phyloP scores from a whole-genome alignment of 1,139 yeast genomes.

The Magnusiomyces suaveolens region DNA sequence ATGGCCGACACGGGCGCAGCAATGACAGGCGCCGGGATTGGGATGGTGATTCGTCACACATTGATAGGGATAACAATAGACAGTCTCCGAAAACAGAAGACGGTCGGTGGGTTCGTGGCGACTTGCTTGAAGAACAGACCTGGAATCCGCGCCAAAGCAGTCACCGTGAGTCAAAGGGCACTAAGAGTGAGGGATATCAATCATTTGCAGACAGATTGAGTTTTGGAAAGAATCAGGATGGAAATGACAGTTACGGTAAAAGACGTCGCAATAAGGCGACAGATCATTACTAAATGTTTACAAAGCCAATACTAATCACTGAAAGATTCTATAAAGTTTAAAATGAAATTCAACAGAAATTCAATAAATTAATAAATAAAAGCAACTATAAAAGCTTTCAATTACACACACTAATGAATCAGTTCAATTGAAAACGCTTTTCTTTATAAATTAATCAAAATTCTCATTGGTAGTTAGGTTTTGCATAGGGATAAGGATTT shows the following conservation, averaged over 20 bases:
- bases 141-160: background rate
- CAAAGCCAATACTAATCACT: background rate
- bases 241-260: background rate
- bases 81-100: background rate
- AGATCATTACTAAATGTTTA: background rate
- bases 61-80: background rate
- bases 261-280: background rate
- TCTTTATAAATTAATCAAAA: no score
- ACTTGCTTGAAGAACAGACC: background rate
- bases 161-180: no score
- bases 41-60: conserved; percentile 1
- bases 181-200: background rate
- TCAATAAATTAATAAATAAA: no score
- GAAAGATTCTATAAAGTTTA: no score
- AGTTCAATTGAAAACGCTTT: no score
- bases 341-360: no score
- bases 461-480: no score
- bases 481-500: no score
- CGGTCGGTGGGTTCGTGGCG: conserved; percentile 3
- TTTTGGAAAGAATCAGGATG: background rate
- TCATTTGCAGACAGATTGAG: background rate
- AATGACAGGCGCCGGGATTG: conserved; percentile 4
- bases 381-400: no score
- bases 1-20: background rate
- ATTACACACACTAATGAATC: no score